Conservation (phyloP, 148 eudicot genomes). For the Diospyros kaki region DNA sequence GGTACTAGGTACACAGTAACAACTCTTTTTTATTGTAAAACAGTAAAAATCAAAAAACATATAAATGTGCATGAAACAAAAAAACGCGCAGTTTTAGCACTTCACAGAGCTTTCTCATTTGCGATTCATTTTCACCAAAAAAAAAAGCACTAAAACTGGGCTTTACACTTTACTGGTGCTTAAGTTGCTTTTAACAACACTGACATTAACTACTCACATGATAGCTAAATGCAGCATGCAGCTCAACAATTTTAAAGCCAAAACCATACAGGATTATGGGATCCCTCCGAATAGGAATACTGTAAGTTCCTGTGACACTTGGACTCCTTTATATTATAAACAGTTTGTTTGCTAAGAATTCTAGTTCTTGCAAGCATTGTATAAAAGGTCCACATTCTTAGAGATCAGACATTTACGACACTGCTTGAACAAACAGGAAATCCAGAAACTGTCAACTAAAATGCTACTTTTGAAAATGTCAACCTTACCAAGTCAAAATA, state of each 20-base stretch:
- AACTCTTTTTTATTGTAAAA: too few species aligned
- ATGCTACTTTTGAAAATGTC: neutral
- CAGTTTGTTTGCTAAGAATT: neutral
- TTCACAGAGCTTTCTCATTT: too few species aligned
- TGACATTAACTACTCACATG: neutral
- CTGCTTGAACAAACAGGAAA: neutral
- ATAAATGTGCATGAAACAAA: too few species aligned
- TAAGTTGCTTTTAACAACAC: too few species aligned
- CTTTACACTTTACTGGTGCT: too few species aligned
- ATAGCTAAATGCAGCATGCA: conserved; percentile 5
- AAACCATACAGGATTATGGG: too few species aligned
- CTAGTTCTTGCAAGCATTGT: neutral
- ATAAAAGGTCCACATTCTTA: neutral
- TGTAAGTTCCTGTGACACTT: neutral
- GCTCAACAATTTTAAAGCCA: neutral
- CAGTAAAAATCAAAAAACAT: too few species aligned
- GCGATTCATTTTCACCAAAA: too few species aligned
- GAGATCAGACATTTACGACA: neutral
- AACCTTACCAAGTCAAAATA: neutral
- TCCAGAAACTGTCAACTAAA: neutral
- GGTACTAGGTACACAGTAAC: too few species aligned
- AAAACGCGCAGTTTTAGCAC: too few species aligned
- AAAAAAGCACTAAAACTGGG: too few species aligned
- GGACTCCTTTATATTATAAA: neutral
- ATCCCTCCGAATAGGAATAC: too few species aligned